Evolutionary conservation across 768 basidiomycete species (phyloP).

Genomic region (Tulasnella sp.): DNA sequence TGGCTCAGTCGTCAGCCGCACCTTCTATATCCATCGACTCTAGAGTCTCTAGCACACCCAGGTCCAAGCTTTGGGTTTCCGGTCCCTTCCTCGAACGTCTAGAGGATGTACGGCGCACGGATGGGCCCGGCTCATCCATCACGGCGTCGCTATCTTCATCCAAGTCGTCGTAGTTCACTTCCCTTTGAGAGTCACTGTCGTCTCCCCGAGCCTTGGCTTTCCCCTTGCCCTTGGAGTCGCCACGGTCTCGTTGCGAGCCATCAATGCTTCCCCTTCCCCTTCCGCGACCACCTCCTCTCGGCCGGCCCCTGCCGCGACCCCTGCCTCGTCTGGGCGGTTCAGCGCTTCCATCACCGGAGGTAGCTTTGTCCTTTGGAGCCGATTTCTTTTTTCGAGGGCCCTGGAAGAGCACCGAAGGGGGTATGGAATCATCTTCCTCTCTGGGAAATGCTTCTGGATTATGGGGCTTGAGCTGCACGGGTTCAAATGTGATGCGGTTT

Average conservation of each 20-base stretch:
- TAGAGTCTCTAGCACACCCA: not conserved
- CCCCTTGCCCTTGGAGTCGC: conserved; percentile 15
- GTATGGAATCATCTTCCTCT: not conserved
- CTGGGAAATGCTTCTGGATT: not conserved
- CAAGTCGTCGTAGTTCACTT: conserved; percentile 13
- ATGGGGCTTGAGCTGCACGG: conserved; percentile 46
- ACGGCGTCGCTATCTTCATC: conserved; percentile 6
- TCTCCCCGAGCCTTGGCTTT: conserved; percentile 24
- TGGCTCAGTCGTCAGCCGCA: not conserved
- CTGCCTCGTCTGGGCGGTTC: conserved; percentile 43
- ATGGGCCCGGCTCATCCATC: not conserved
- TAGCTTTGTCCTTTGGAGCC: conserved; percentile 40
- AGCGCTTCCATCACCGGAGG: conserved; percentile 37
- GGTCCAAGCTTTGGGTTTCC: not conserved
- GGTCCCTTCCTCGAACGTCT: not conserved
- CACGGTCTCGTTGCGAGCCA: not conserved
- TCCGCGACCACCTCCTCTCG: conserved; percentile 37
- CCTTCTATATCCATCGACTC: conserved; percentile 25
- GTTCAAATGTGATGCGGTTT: conserved; percentile 71
- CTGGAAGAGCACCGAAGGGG: conserved; percentile 33
- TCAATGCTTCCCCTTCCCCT: conserved; percentile 41
- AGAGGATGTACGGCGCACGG: not conserved
- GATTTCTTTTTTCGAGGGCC: conserved; percentile 12
- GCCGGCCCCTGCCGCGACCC: conserved; percentile 35
- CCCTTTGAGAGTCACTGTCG: conserved; percentile 15